Evolutionary conservation across 2,329 filamentous ascomycete species (phyloP), one percentile per base, ranked within the genome.

Genomic region (Akanthomyces muscarius): DNA sequence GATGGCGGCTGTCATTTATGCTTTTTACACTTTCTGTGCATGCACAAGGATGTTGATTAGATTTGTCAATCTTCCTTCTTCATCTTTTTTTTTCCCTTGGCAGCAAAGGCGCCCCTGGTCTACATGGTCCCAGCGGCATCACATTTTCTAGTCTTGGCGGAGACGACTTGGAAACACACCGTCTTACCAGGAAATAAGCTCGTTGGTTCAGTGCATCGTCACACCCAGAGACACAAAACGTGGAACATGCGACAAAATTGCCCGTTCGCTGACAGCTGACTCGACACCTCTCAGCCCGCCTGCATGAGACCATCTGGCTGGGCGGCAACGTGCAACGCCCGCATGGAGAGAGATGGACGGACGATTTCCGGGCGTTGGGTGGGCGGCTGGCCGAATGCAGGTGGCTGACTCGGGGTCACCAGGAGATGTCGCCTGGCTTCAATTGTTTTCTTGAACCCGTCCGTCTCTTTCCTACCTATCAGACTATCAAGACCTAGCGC

Each of bases 351-450:
- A 36, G 28, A 30, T 36, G 33, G 33, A 11, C 33, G 33, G 33
- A 36, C 33, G 33, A 11, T 36, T 11, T 36, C 33, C 38, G 13
- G 38, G 38, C 38, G 13, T 41, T 41, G 38, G 13, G 38, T 16
- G 10, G 33, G 38, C 38, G 38, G 14, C 38, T 36, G 14, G 38
- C 38, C 45, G 10, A 14, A n/a, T 51, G 48, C 48, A 51, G 13
- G 48, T 52, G 48, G 48, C 48, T 52, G 48, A 52, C 48, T 52
- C 48, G 44, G 47, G 47, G 48, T 52, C 48, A 52, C 48, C 47
- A 50, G 47, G 47, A 21, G 42, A 45, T 16, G 42, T 45, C 42
- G 42, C 42, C 42, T 45, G 42, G 11, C 21, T 30, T 30, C 28
- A 30, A 30, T 30, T 30, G 28, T 30, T 5, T n/a, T 47, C 44